Conservation (phyloP, 495 filamentous ascomycete species). For the Antarctomyces pellizariae region DNA sequence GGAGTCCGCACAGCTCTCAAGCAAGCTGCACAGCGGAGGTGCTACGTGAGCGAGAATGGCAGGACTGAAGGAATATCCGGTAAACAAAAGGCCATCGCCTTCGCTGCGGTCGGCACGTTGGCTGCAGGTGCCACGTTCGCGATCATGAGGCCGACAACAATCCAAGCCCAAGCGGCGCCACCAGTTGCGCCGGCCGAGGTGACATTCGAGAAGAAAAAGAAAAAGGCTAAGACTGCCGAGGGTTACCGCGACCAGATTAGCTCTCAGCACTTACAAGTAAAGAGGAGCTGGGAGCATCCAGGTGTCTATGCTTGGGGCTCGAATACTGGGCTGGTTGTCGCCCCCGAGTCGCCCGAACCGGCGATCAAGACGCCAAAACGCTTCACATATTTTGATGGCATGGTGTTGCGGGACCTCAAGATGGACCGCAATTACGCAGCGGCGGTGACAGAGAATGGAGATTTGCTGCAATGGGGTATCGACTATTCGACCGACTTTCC, state of each 20-base stretch:
- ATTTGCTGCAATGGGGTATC: constrained; percentile 79
- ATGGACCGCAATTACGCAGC: constrained; percentile 65
- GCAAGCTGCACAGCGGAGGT: too few species aligned
- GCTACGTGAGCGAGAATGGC: too few species aligned
- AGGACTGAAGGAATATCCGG: too few species aligned
- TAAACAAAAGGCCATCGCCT: too few species aligned
- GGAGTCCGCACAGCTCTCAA: too few species aligned
- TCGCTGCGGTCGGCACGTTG: neutral
- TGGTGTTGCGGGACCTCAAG: constrained; percentile 70
- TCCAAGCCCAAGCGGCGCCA: constrained; percentile 25
- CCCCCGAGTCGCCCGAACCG: constrained; percentile 55
- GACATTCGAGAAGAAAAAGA: constrained; percentile 34
- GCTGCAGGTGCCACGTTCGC: constrained; percentile 7
- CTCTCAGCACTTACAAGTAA: constrained; percentile 62
- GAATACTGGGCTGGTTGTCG: constrained; percentile 65
- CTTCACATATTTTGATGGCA: constrained; percentile 65
- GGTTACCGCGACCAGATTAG: constrained; percentile 48
- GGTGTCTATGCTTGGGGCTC: constrained; percentile 87
- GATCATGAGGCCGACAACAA: constrained; percentile 5
- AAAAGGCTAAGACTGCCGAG: constrained; percentile 30
- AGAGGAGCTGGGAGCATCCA: constrained; percentile 69
- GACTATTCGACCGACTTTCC: constrained; percentile 32
- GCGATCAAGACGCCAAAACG: constrained; percentile 58
- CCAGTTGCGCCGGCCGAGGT: constrained; percentile 23
- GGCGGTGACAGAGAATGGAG: constrained; percentile 69